Base-by-base conservation (phyloP, 1,284 basidiomycete genomes). In the Rhodotorula sp. region DNA sequence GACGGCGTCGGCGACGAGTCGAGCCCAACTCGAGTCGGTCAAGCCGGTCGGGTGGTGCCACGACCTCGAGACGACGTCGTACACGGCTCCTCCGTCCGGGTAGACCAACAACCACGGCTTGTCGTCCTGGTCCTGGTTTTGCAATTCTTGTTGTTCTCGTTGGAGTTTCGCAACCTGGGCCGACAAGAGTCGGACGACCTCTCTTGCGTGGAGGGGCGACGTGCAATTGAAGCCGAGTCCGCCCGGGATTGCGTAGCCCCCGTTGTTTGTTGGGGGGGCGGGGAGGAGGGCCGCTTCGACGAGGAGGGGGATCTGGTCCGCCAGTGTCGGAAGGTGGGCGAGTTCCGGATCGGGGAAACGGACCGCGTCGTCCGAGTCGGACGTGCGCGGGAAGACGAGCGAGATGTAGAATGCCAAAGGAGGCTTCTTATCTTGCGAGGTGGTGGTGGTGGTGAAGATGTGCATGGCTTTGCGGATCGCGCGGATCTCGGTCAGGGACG, bases 201-300 rank as follows among this genome's bases (percentile, higher is more conserved):
- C 15, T 20, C 1, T 0, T 10, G 62, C 54, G 31, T 67, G 58
- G 26, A 72, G 20, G 0, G 73, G 67, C 8, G 63, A 67, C 6
- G 75, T 72, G 65, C 75, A 76, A 64, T 76, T 76, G 64, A 76
- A 58, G 3, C 75, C 75, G 43, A 76, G 39, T 1, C 62, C 75
- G 34, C 43, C 67, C 12, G 68, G 64, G 1, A 3, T 5, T 4
- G 60, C 72, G n/a, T 65, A 18, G 5, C 49, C 29, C 29, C 29
- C 68, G 0, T n/a, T 29, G 12, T 21, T 31, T 12, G 29, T 23
- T 2, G 52, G 18, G 6, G 52, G 18, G 6, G 49, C 51, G 59
- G 23, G 2, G n/a, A 47, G n/a, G 48, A 76, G 65, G 10, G 70
- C 60, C 3, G 70, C 65, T 2, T 61, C 39, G 52, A 70, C 58